Evolutionary conservation across 192 early-diverging fungal species (phyloP), one percentile per base, ranked within the genome.

Genomic region (Ramicandelaber brevisporus): DNA sequence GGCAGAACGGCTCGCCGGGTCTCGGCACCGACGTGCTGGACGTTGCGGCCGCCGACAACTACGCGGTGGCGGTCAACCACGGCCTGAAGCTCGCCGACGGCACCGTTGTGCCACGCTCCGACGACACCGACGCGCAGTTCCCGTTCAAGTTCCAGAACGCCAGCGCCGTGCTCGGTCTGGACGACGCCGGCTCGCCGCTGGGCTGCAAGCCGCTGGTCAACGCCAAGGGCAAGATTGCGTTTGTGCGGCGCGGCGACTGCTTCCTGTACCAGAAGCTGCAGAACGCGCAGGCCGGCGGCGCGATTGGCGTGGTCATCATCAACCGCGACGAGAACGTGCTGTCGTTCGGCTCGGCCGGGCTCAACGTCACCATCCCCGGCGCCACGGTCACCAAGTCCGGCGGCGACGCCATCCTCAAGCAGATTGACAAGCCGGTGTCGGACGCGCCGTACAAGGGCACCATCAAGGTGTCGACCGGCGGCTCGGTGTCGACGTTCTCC

Each of bases 211-310:
- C 52, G 12, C 55, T 64, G 33, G n/a, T n/a, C n/a, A 27, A 22
- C 5, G 27, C 26, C 5, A 31, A 37, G 20, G 55, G 53, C 1
- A 55, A 67, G 33, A 57, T 73, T 12, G 53, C 50, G 13, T 37
- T 84, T 17, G 50, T 80, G 23, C 64, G 61, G 17, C 70, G 76
- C 25, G 77, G 76, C 1, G 45, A 38, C 14, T 84, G 79, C 33
- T 55, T 48, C 0, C 73, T 77, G 40, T 53, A 45, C 4, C 40
- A 55, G 20, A 84, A 84, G 50, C 40, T 61, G 2, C 31, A 25
- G 0, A 50, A 58, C 26, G 70, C 61, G 2, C 53, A 48, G 16
- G 33, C 11, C 4, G 65, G 66, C 6, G 70, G 70, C 15, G 77
- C 73, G 1, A 37, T 55, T n/a, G 77, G 45, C 17, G 57, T 70